Evolutionary conservation across 2,329 filamentous ascomycete genomes (phyloP), one percentile per base, ranked within the genome.

Genomic region (Didymella lethalis): DNA sequence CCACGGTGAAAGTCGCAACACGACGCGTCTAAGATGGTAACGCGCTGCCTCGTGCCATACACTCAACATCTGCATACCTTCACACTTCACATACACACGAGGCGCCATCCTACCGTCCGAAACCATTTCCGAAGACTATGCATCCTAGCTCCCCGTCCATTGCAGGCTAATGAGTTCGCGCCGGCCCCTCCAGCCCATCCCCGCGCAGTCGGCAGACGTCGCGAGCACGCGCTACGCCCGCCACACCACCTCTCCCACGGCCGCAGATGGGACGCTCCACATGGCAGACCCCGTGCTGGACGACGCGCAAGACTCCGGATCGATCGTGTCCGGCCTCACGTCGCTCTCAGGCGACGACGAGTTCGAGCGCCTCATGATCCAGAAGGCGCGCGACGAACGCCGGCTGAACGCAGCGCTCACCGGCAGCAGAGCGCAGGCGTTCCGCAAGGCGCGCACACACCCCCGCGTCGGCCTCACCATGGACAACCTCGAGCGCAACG

Each of bases 301-400:
- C 25, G 61, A 71, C 47, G 62, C 57, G 48, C 67, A 66, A 5
- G 63, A 66, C 36, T 47, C 50, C 11, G 69, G 52, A 25, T 73
- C 71, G 3, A 63, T 67, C 31, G 62, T 68, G 16, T 72, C 78
- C 11, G 74, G 72, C 32, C 62, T 81, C 36, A 78, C 72, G 31
- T 72, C 72, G 11, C 65, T 80, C 52, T 79, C 81, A 41, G 76
- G 78, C 59, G 79, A 78, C 56, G 71, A 69, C 43, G 80, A 82
- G 64, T 82, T 83, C 58, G 81, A 80, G 16, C 73, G 73, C 50
- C 72, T 71, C 49, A 75, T 83, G 63, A 71, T 82, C 47, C 78
- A 81, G 63, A 76, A 80, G 61, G 75, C 73, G 36, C 77, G 78
- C 58, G 80, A 83, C 64, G 68, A 78, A 60, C 75, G 75, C 48